Evolutionary conservation across 768 basidiomycete genomes (phyloP).

Genomic region (Hericium erinaceus): DNA sequence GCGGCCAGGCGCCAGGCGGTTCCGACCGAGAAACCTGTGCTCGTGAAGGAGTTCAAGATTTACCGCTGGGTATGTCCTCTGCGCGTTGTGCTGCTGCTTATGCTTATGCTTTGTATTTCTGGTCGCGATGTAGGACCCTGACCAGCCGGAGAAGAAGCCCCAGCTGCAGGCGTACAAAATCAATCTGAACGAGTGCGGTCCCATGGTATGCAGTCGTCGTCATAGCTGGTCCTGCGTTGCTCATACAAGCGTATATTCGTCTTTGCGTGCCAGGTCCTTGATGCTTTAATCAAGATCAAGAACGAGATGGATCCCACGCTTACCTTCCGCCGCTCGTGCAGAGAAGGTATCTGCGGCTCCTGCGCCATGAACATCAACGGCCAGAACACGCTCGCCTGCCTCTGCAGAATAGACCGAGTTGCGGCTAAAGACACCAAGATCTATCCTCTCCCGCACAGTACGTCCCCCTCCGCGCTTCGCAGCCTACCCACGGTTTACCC

Average conservation of each 20-base stretch:
- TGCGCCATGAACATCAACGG: constrained; percentile 99
- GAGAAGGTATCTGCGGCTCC: constrained; percentile 95
- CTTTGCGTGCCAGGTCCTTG: constrained; percentile 48
- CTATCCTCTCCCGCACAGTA: constrained; percentile 96
- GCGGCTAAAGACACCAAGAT: constrained; percentile 71
- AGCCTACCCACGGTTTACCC: not conserved
- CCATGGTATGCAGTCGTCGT: constrained; percentile 55
- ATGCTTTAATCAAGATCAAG: constrained; percentile 98
- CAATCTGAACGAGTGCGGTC: constrained; percentile 90
- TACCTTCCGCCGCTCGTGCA: constrained; percentile 88
- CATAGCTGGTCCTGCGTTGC: not conserved
- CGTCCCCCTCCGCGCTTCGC: constrained; percentile 21
- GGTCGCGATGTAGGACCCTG: constrained; percentile 65
- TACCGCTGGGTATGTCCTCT: constrained; percentile 81
- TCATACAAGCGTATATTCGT: not conserved
- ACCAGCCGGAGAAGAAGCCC: constrained; percentile 88
- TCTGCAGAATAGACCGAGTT: constrained; percentile 88
- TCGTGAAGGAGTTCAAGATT: constrained; percentile 94
- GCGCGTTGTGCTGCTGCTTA: not conserved
- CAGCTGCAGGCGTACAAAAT: constrained; percentile 83
- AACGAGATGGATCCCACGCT: constrained; percentile 96
- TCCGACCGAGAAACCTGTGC: constrained; percentile 54
- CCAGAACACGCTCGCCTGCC: constrained; percentile 94
- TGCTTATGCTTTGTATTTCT: not conserved
- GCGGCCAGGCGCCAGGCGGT: constrained; percentile 28